A percentile compares a stretch with the other conserved stretches of the same genome.
These are phyloP conservation scores for Nicotiana knightiana DNA, from an alignment of 257 asterid species.

Conservation along the genomic window DNA sequence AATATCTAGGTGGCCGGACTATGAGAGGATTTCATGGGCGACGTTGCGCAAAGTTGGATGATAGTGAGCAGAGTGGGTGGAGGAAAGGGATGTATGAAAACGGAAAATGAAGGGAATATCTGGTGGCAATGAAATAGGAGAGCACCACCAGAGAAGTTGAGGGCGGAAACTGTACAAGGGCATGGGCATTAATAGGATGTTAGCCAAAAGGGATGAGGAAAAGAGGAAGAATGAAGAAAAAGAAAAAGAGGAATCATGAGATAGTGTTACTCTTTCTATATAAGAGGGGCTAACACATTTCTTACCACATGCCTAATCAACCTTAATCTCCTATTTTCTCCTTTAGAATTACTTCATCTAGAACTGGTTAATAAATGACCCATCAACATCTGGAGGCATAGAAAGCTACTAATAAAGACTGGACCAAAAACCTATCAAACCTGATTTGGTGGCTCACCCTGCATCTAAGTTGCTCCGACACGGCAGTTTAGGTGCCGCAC, in stretches of 20 bases:
- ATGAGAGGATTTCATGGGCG: not conserved
- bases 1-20: not conserved
- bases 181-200: not conserved
- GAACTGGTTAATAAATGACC: too few relatives aligned
- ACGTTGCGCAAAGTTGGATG: not conserved
- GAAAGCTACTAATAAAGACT: too few relatives aligned
- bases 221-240: not conserved
- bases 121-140: not conserved
- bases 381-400: too few relatives aligned
- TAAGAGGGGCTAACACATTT: too few relatives aligned
- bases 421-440: too few relatives aligned
- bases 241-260: too few relatives aligned
- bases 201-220: not conserved
- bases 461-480: too few relatives aligned
- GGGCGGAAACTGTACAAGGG: not conserved
- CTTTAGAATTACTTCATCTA: too few relatives aligned
- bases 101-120: not conserved
- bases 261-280: not conserved
- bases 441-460: too few relatives aligned
- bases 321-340: too few relatives aligned
- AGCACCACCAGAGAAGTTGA: not conserved
- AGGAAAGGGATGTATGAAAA: not conserved
- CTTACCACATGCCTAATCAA: too few relatives aligned
- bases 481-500: too few relatives aligned
- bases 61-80: not conserved